Percentiles rank a stretch among this genome's conserved stretches.
Conservation (phyloP, 2,329 filamentous ascomycete genomes). For the Chrysoporthe cubensis region DNA sequence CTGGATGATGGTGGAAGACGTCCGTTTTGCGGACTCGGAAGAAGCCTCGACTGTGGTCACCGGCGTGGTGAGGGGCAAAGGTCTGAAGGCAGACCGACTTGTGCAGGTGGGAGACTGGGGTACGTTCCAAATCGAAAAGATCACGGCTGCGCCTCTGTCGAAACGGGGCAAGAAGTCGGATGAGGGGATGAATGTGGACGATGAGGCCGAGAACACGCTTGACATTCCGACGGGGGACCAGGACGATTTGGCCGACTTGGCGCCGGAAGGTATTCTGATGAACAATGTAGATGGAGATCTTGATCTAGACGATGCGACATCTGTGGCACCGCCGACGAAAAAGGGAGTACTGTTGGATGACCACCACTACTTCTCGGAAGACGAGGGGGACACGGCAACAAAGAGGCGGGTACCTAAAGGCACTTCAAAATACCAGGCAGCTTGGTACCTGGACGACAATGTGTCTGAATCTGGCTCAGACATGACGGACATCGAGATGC, state of each 20-base stretch:
- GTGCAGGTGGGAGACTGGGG: conserved; percentile 95
- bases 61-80: conserved; percentile 82
- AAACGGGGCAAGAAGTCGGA: conserved; percentile 62
- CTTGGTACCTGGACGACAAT: conserved; percentile 83
- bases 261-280: conserved; percentile 86
- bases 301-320: conserved; percentile 41
- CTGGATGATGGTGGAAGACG: conserved; percentile 89
- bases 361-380: conserved; percentile 97
- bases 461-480: conserved; percentile 86
- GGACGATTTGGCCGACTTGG: conserved; percentile 81
- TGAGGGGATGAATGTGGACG: conserved; percentile 71
- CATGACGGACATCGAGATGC: conserved; percentile 65
- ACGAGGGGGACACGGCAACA: conserved; percentile 65
- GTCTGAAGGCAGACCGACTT: conserved; percentile 85
- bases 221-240: conserved; percentile 77
- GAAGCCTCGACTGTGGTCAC: conserved; percentile 74
- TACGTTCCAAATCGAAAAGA: conserved; percentile 88
- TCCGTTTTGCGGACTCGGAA: conserved; percentile 68
- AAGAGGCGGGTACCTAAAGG: conserved; percentile 84
- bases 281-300: conserved; percentile 60
- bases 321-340: conserved; percentile 55
- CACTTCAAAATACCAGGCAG: conserved; percentile 91
- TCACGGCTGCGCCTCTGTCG: conserved; percentile 74
- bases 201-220: conserved; percentile 60
- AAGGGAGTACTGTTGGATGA: conserved; percentile 95